phyloP scores from a whole-genome alignment of 139 green algal species.

The Ostreobium quekettii region DNA sequence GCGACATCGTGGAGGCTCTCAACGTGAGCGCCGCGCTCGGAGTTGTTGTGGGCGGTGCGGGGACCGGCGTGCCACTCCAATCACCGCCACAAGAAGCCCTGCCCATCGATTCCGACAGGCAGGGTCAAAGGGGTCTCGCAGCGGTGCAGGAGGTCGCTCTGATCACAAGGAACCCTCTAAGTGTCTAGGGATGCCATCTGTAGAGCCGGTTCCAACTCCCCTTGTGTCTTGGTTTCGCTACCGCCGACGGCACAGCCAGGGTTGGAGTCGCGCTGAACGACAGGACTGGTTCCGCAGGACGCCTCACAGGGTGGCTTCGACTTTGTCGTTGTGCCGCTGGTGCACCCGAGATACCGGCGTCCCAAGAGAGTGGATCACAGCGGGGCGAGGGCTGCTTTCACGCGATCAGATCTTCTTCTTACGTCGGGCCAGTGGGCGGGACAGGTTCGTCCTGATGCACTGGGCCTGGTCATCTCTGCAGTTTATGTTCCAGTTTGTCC shows the following conservation, averaged over 20 bases:
- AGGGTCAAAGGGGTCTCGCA: background rate
- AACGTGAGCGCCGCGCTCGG: constrained; percentile 35
- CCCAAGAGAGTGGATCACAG: background rate
- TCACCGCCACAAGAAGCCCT: background rate
- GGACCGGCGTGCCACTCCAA: background rate
- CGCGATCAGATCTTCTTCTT: background rate
- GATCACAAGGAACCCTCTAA: too few relatives aligned
- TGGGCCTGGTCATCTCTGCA: too few relatives aligned
- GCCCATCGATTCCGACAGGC: background rate
- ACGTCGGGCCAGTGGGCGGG: background rate
- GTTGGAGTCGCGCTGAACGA: too few relatives aligned
- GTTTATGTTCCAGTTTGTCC: too few relatives aligned
- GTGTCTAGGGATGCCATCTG: too few relatives aligned
- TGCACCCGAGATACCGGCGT: constrained; percentile 36
- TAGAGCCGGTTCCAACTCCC: background rate
- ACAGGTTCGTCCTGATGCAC: too few relatives aligned
- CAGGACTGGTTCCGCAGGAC: constrained; percentile 32
- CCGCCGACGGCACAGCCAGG: background rate
- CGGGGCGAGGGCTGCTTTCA: background rate
- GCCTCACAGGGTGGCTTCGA: constrained; percentile 74
- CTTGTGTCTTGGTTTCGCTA: background rate
- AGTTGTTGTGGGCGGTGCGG: too few relatives aligned
- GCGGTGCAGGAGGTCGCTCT: too few relatives aligned
- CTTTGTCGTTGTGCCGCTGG: constrained; percentile 76
- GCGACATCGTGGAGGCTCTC: constrained; percentile 50